These are phyloP conservation scores for Acarospora socialis DNA, from an alignment of 2,329 filamentous ascomycete species.

Conservation along the genomic window DNA sequence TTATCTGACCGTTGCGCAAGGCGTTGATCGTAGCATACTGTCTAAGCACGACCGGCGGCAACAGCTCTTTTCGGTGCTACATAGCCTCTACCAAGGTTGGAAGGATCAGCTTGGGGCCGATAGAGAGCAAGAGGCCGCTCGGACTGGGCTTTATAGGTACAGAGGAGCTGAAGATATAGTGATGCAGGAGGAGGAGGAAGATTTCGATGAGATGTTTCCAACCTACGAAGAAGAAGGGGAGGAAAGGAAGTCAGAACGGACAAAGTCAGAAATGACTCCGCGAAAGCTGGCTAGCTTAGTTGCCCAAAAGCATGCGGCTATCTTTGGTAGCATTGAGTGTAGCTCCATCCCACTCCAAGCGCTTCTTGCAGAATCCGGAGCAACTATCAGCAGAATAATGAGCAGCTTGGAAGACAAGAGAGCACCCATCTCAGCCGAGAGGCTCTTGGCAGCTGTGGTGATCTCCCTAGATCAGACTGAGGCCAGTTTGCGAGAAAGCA, in stretches of 20 bases:
- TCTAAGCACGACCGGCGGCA: constrained; percentile 33
- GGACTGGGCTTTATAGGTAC: constrained; percentile 70
- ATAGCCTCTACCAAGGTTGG: constrained; percentile 68
- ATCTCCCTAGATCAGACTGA: constrained; percentile 51
- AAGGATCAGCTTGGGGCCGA: constrained; percentile 61
- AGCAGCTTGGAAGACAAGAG: no score
- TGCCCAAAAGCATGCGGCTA: constrained; percentile 42
- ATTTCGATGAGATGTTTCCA: constrained; percentile 72
- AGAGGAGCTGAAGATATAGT: constrained; percentile 60
- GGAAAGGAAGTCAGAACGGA: constrained; percentile 23
- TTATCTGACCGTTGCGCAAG: constrained; percentile 21
- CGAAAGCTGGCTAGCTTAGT: constrained; percentile 47
- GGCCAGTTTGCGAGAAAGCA: constrained; percentile 28
- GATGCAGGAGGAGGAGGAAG: constrained; percentile 59
- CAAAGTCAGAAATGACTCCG: constrained; percentile 21
- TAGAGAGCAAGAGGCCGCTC: constrained; percentile 57
- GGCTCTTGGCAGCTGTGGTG: constrained; percentile 51
- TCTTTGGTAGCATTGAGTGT: constrained; percentile 16
- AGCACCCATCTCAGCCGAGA: constrained; percentile 20
- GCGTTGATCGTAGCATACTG: constrained; percentile 22
- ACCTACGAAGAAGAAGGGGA: constrained; percentile 44
- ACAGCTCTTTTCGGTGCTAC: constrained; percentile 51
- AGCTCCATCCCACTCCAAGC: no score
- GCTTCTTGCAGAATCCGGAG: no score
- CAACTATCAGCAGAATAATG: no score